These are phyloP conservation scores for Echria macrotheca DNA, from an alignment of 495 filamentous ascomycete genomes.

Conservation along the genomic window DNA sequence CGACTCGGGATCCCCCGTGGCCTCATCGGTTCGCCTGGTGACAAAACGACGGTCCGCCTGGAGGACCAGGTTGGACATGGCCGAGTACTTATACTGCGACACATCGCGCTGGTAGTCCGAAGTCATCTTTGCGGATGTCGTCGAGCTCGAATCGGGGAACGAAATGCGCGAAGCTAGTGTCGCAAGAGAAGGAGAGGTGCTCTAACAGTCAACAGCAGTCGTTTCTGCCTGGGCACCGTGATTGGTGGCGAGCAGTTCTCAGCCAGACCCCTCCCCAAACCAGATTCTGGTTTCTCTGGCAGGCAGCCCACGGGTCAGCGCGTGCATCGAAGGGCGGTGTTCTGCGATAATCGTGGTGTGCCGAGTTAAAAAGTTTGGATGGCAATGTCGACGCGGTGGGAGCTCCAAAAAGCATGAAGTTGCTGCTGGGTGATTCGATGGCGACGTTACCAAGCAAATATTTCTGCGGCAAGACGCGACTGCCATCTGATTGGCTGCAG, in stretches of 20 bases:
- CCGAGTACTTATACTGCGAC: conserved; percentile 98
- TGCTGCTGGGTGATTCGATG: no score
- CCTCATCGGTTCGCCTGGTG: conserved; percentile 85
- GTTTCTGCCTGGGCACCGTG: no score
- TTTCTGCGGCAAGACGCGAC: no score
- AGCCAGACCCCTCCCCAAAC: conserved; percentile 18
- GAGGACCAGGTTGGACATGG: conserved; percentile 99
- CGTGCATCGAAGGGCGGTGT: conserved; percentile 19
- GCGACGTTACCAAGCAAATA: no score
- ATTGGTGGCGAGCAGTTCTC: conserved; percentile 10
- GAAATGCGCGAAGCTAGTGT: neutral
- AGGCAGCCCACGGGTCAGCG: neutral
- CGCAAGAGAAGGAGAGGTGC: conserved; percentile 2
- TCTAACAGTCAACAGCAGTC: no score
- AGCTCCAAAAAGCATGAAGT: no score
- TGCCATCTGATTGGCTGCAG: no score
- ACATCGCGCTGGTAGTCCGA: conserved; percentile 82
- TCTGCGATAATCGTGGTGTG: no score
- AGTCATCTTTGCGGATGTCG: conserved; percentile 50
- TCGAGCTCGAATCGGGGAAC: neutral
- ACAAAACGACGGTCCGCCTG: conserved; percentile 97
- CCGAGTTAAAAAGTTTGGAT: no score
- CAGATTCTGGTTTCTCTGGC: conserved; percentile 15
- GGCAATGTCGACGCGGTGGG: conserved; percentile 2
- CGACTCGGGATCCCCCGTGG: conserved; percentile 95